phyloP scores from a whole-genome alignment of 2,329 filamentous ascomycete genomes.

The Colletotrichum plurivorum region DNA sequence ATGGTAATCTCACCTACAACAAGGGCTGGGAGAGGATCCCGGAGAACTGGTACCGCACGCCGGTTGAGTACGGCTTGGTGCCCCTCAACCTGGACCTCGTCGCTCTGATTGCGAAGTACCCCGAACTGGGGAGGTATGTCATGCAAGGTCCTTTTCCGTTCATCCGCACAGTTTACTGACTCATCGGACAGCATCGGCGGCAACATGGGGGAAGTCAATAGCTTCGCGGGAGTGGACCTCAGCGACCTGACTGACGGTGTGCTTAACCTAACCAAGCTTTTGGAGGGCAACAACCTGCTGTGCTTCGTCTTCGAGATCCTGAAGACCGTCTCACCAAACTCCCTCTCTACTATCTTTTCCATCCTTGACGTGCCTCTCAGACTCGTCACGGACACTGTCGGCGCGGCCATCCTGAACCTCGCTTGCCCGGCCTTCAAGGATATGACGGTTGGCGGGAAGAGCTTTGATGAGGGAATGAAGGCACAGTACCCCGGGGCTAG shows the following conservation, averaged over 20 bases:
- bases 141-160: too few relatives aligned
- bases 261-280: conserved; percentile 56
- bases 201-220: conserved; percentile 65
- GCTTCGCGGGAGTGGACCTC: conserved; percentile 62
- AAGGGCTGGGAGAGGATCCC: conserved; percentile 66
- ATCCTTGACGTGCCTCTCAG: conserved; percentile 49
- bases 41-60: conserved; percentile 62
- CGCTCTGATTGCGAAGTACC: conserved; percentile 54
- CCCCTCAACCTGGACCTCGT: conserved; percentile 57
- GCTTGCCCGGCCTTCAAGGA: conserved; percentile 49
- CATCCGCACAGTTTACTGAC: neutral
- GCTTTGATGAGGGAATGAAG: conserved; percentile 27
- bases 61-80: conserved; percentile 62
- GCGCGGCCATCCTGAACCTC: conserved; percentile 45
- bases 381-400: conserved; percentile 51
- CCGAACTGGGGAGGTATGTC: conserved; percentile 50
- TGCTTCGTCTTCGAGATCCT: conserved; percentile 57
- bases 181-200: conserved; percentile 59
- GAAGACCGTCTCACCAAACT: conserved; percentile 58
- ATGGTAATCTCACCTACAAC: conserved; percentile 57
- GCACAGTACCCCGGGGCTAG: conserved; percentile 24
- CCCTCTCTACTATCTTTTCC: conserved; percentile 54
- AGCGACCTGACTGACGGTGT: conserved; percentile 59
- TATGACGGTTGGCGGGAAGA: conserved; percentile 45
- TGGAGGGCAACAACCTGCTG: conserved; percentile 62